phyloP scores from a whole-genome alignment of 139 green algal species.

The Chlamydomonas incerta region DNA sequence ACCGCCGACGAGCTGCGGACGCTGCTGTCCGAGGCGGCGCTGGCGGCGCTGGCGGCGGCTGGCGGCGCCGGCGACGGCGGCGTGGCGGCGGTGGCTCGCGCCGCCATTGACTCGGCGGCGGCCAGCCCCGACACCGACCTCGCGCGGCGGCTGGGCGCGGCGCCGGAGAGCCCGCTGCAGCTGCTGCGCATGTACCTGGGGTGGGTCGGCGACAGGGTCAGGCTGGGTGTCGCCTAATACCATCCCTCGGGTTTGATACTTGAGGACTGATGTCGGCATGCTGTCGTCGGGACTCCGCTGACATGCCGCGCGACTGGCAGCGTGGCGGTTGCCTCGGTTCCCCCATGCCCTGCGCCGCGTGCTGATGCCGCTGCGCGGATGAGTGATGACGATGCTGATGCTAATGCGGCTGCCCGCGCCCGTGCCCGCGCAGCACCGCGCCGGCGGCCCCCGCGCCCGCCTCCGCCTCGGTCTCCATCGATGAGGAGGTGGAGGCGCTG shows the following conservation, averaged over 20 bases:
- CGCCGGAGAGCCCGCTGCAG: not conserved
- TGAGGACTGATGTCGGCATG: too few species aligned
- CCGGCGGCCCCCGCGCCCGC: not conserved
- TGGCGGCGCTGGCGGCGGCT: not conserved
- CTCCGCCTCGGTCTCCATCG: not conserved
- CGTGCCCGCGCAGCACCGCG: not conserved
- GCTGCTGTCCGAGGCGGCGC: constrained; percentile 37
- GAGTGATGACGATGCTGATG: too few species aligned
- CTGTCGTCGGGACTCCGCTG: too few species aligned
- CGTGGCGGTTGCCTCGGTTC: too few species aligned
- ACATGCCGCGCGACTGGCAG: too few species aligned
- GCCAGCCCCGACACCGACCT: not conserved
- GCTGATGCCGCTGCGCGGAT: too few species aligned
- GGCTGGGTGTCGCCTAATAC: too few species aligned
- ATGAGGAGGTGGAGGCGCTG: constrained; percentile 31
- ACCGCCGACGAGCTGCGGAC: constrained; percentile 9
- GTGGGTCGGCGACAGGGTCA: too few species aligned
- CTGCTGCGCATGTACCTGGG: constrained; percentile 29
- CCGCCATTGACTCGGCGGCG: not conserved
- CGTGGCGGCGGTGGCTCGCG: not conserved
- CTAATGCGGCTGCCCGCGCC: too few species aligned
- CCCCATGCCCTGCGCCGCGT: too few species aligned
- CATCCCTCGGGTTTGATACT: too few species aligned
- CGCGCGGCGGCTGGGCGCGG: not conserved
- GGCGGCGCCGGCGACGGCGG: not conserved